phyloP scores from a whole-genome alignment of 495 filamentous ascomycete species.

The Tuber borchii region DNA sequence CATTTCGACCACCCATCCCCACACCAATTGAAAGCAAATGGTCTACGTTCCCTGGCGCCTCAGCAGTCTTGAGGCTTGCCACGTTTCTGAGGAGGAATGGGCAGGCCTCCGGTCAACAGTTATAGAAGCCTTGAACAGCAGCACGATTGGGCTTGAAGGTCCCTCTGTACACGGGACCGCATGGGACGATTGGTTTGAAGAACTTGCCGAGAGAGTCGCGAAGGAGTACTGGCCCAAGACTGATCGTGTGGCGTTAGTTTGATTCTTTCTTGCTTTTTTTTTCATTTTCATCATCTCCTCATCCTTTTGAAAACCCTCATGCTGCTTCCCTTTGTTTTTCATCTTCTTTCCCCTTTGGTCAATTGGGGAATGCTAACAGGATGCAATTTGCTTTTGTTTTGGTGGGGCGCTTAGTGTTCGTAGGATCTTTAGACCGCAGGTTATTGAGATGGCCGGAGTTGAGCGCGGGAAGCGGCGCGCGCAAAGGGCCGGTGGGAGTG shows the following conservation, averaged over 20 bases:
- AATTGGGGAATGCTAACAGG: not conserved
- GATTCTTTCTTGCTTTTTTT: not conserved
- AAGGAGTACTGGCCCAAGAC: slow-evolving; percentile 25
- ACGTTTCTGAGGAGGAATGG: slow-evolving; percentile 34
- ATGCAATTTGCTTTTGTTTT: not conserved
- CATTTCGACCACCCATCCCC: not conserved
- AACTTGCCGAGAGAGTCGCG: slow-evolving; percentile 22
- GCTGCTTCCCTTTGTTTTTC: not conserved
- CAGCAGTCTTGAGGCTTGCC: slow-evolving; percentile 20
- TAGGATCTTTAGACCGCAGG: slow-evolving; percentile 24
- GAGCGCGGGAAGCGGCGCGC: slow-evolving; percentile 27
- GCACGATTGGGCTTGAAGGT: slow-evolving; percentile 22
- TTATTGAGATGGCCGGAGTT: slow-evolving; percentile 32
- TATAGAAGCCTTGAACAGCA: slow-evolving; percentile 21
- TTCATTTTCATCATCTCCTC: not conserved
- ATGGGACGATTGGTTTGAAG: slow-evolving; percentile 32
- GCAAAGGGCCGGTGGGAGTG: slow-evolving; percentile 8
- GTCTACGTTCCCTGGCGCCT: slow-evolving; percentile 30
- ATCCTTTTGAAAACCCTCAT: not conserved
- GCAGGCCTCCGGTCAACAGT: slow-evolving; percentile 29
- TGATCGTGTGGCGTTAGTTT: slow-evolving; percentile 6
- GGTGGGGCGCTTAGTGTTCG: slow-evolving; percentile 17
- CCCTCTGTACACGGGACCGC: slow-evolving; percentile 25
- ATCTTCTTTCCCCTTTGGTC: not conserved
- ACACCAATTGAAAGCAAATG: not conserved